Base-by-base conservation (phyloP, 1,139 yeast genomes). In the Lodderomyces margitis region DNA sequence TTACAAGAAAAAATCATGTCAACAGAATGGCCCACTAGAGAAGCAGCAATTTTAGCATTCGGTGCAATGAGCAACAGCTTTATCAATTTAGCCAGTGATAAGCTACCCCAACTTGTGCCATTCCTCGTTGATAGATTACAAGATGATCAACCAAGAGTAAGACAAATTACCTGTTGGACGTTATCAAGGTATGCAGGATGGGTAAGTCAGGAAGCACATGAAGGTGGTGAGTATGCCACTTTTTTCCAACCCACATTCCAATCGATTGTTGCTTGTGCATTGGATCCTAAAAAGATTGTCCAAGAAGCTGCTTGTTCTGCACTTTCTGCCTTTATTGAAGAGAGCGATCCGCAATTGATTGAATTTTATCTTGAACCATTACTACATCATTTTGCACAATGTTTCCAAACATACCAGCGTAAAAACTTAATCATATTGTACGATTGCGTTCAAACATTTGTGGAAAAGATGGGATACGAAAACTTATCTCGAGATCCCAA, bases 111-210 rank as follows among this genome's bases (percentile, higher is more conserved):
- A 12, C 70, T 92, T 41, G 82, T 92, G 25, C 96, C 96, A 32
- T 91, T 83, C 56, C 71, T 92, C 48, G 91, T 89, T 21, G 88
- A 88, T 44, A 74, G 95, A 54, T 66, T 91, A 47, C 72, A 72
- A 43, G 97, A 91, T 59, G 62, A 67, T 11, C 86, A 89, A 62
- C 84, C 96, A 6, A 78, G 95, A 36, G 96, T 92, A 8, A 76
- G 98, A 51, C 95, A 88, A 61, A 92, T 92, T 42, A 72, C 96
- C 0, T 91, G 98, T 66, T 92, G 98, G 98, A 87, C 98, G 0
- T 67, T 92, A 39, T 85, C 96, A 33, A 74, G 98, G 45, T 92
- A 83, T 59, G 77, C 95, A 1, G 56, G 78, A 3, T 91, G 96
- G 96, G 85, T 91, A 15, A 75, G 83, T 41, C 72, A 72, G 16